Conservation (phyloP, 305 asterid species). For the Euphrasia arctica region DNA sequence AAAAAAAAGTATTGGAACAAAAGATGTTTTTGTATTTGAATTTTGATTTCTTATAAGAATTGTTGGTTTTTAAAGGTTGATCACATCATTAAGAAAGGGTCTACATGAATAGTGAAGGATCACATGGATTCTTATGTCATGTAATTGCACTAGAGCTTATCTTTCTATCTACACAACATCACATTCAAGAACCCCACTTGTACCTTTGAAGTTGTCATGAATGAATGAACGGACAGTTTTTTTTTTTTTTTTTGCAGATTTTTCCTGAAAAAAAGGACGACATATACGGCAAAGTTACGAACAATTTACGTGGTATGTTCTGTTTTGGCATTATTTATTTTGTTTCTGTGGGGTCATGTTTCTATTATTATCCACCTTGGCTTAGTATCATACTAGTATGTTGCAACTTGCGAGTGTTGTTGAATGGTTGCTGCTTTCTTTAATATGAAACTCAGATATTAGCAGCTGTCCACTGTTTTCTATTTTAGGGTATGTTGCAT, state of each 20-base stretch:
- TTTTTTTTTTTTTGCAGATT: constrained; percentile 17
- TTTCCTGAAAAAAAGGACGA: constrained; percentile 23
- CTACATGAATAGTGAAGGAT: not conserved
- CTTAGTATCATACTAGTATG: too few species aligned
- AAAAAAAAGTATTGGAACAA: too few species aligned
- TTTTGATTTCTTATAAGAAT: constrained; percentile 12
- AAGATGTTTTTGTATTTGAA: too few species aligned
- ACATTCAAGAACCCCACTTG: constrained; percentile 36
- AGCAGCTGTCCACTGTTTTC: too few species aligned
- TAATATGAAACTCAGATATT: too few species aligned
- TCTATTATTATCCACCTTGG: too few species aligned
- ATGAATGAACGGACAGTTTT: not conserved
- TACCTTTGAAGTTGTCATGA: not conserved
- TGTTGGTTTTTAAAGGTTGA: constrained; percentile 10
- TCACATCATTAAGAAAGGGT: not conserved
- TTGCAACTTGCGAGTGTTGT: too few species aligned
- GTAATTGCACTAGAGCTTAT: constrained; percentile 13
- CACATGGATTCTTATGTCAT: constrained; percentile 37
- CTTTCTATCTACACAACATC: constrained; percentile 26
- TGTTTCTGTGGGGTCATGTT: too few species aligned
- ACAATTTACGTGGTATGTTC: not conserved
- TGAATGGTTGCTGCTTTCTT: too few species aligned
- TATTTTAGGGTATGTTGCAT: too few species aligned
- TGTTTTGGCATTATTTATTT: too few species aligned
- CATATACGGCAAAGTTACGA: not conserved